Evolutionary conservation across 768 basidiomycete genomes (phyloP).

Genomic region (Pisolithus sp.): DNA sequence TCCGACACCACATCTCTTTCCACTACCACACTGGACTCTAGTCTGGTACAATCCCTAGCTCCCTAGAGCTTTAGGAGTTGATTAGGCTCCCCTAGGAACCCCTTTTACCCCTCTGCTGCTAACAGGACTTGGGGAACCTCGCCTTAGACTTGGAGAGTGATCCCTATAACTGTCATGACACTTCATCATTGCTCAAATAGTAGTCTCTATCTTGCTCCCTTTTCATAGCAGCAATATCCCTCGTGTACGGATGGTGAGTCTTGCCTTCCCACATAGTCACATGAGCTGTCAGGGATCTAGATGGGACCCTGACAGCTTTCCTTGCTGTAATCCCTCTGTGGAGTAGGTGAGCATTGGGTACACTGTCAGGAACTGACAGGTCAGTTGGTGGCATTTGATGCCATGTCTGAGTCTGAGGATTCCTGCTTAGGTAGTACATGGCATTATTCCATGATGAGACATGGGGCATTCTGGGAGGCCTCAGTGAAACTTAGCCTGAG

Average conservation of each 20-base stretch:
- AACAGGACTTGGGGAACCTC: too few relatives aligned
- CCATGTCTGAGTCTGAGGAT: conserved; percentile 37
- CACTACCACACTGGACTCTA: too few relatives aligned
- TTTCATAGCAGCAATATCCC: conserved; percentile 12
- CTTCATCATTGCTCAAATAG: conserved; percentile 14
- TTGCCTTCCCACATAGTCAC: conserved; percentile 13
- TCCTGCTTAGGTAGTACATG: conserved; percentile 77
- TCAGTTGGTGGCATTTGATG: conserved; percentile 29
- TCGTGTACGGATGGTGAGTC: conserved; percentile 9
- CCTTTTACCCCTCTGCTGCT: too few relatives aligned
- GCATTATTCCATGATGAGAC: conserved; percentile 89
- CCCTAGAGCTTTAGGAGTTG: too few relatives aligned
- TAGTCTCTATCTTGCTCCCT: conserved; percentile 4
- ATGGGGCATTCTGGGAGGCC: conserved; percentile 73
- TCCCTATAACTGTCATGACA: conserved; percentile 13
- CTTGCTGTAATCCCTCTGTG: conserved; percentile 19
- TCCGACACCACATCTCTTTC: too few relatives aligned
- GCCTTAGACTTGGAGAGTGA: conserved; percentile 21
- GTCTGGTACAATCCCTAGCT: too few relatives aligned
- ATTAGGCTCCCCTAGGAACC: too few relatives aligned
- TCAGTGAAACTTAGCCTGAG: conserved; percentile 58
- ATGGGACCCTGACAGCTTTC: conserved; percentile 11
- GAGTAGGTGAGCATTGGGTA: conserved; percentile 26
- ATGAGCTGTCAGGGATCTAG: conserved; percentile 28
- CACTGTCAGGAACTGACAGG: conserved; percentile 29